Percentiles rank a stretch among this genome's conserved stretches.
Evolutionary conservation across 306 rosid species (phyloP).

Genomic region (Hippophae tibetana): DNA sequence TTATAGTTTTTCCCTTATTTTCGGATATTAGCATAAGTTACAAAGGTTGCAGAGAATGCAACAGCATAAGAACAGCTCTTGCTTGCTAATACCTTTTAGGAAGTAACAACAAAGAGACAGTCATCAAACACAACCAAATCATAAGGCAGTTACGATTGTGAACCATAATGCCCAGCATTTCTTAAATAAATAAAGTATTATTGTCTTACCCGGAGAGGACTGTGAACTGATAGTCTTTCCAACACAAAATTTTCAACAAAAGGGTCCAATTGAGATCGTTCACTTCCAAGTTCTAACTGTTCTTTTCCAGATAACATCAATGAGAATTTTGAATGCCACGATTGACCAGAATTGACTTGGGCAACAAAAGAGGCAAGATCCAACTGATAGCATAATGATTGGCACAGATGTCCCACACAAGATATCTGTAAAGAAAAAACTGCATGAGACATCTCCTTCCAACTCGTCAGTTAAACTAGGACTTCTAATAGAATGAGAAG

Average conservation of each 20-base stretch:
- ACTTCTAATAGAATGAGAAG: constrained; percentile 18
- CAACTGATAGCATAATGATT: constrained; percentile 77
- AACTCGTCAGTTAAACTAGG: neutral
- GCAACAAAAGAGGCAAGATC: constrained; percentile 95
- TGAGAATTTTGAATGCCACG: constrained; percentile 74
- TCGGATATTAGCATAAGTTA: too few relatives aligned
- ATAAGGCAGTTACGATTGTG: neutral
- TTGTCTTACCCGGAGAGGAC: constrained; percentile 86
- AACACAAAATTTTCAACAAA: constrained; percentile 91
- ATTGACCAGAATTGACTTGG: constrained; percentile 74
- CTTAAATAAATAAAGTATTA: neutral
- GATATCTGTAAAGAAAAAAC: constrained; percentile 52
- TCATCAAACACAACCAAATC: neutral
- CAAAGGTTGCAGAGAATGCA: too few relatives aligned
- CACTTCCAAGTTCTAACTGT: constrained; percentile 36
- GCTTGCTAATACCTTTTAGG: too few relatives aligned
- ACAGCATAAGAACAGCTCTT: too few relatives aligned
- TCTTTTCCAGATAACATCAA: constrained; percentile 57
- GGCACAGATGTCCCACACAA: constrained; percentile 87
- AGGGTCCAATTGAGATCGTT: constrained; percentile 48
- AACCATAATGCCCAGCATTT: neutral
- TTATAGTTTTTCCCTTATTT: too few relatives aligned
- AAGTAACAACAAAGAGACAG: too few relatives aligned
- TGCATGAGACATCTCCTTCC: constrained; percentile 17
- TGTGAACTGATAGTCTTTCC: constrained; percentile 92